phyloP scores from a whole-genome alignment of 2,329 filamentous ascomycete genomes.

The Aspergillus neoniger region DNA sequence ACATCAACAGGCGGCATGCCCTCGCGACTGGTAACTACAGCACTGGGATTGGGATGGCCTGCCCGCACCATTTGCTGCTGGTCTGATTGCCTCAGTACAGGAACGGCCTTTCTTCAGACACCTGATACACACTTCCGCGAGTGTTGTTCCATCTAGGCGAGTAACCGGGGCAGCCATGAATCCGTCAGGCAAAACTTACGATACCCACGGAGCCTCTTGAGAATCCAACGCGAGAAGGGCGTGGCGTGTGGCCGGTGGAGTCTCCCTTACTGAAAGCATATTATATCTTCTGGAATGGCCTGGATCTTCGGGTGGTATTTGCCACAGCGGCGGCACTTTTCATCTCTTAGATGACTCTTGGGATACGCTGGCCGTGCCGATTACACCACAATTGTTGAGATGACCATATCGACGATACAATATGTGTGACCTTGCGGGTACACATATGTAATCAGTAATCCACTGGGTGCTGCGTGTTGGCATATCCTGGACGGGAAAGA shows the following conservation, averaged over 20 bases:
- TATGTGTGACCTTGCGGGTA: too few relatives aligned
- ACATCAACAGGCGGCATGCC: background rate
- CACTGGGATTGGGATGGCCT: background rate
- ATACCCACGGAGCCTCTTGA: background rate
- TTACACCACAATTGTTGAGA: too few relatives aligned
- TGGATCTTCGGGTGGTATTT: background rate
- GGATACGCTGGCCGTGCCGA: too few relatives aligned
- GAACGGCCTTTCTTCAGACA: background rate
- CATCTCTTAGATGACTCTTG: too few relatives aligned
- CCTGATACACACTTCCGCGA: background rate
- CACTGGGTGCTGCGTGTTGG: too few relatives aligned
- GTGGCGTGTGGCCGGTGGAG: background rate
- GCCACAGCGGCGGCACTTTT: background rate
- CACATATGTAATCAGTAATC: too few relatives aligned
- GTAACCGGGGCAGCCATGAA: background rate
- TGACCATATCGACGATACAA: too few relatives aligned
- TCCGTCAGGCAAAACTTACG: background rate
- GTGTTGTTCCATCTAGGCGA: background rate
- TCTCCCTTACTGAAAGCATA: background rate
- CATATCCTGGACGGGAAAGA: too few relatives aligned
- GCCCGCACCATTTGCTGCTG: background rate
- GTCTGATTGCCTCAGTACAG: background rate
- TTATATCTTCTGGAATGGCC: background rate
- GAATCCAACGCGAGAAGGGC: background rate
- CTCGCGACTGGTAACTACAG: background rate